Evolutionary conservation across 805 yeast species (phyloP).

Genomic region (Metschnikowia anglica): DNA sequence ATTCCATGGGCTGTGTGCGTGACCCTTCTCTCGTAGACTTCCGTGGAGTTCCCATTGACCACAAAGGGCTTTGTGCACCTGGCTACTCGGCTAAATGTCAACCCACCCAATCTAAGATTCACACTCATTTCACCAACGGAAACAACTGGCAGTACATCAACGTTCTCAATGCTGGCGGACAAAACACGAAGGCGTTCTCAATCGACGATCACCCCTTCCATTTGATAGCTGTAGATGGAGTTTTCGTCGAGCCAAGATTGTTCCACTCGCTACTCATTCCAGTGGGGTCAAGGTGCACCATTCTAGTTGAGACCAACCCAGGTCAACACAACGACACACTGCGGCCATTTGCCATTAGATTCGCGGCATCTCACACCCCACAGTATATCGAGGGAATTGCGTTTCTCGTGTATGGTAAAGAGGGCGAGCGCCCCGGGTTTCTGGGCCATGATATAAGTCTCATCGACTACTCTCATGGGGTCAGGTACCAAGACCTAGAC

Average conservation of each 20-base stretch:
- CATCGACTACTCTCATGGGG: conserved; percentile 19
- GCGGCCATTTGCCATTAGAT: conserved; percentile 27
- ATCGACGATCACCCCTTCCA: conserved; percentile 33
- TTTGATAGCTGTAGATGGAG: conserved; percentile 35
- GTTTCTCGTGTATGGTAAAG: conserved; percentile 23
- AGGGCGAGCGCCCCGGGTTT: not conserved
- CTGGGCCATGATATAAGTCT: not conserved
- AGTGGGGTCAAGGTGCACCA: conserved; percentile 32
- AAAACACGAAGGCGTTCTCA: conserved; percentile 32
- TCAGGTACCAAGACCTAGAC: conserved; percentile 22
- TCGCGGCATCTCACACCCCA: conserved; percentile 29
- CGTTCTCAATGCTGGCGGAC: conserved; percentile 35
- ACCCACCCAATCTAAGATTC: conserved; percentile 21
- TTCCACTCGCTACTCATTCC: conserved; percentile 31
- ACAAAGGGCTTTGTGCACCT: conserved; percentile 23
- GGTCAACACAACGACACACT: conserved; percentile 17
- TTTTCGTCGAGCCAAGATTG: conserved; percentile 26
- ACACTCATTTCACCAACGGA: conserved; percentile 24
- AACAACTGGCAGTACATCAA: conserved; percentile 28
- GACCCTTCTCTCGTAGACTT: conserved; percentile 18
- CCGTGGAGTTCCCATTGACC: conserved; percentile 19
- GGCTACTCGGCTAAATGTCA: conserved; percentile 26
- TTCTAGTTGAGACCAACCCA: conserved; percentile 25
- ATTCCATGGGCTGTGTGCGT: conserved; percentile 24
- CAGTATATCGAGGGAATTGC: conserved; percentile 31